Conservation (phyloP, 176 grass and related monocot species). For the Avena sativa region DNA sequence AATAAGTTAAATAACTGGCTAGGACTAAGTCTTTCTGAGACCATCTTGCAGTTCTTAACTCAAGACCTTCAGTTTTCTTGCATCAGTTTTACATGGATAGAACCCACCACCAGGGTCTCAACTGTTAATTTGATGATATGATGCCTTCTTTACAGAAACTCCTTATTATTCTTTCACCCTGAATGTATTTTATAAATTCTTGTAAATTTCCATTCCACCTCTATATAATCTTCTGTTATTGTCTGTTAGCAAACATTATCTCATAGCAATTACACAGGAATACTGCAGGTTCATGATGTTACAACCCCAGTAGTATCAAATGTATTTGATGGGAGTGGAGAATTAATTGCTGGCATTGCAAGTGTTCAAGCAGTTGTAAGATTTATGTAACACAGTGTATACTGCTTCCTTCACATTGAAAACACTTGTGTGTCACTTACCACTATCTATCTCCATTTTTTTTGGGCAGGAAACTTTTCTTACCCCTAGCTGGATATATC, state of each 20-base stretch:
- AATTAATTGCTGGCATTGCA: conserved; percentile 73
- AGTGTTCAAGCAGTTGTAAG: conserved; percentile 95
- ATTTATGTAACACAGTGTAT: conserved; percentile 34
- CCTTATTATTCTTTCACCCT: conserved; percentile 5
- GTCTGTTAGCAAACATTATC: conserved; percentile 23
- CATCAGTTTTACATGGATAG: conserved; percentile 8
- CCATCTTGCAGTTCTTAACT: neutral
- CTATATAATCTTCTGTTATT: neutral
- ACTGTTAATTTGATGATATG: neutral
- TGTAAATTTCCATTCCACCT: neutral
- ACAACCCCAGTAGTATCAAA: conserved; percentile 84
- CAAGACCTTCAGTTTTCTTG: conserved; percentile 1
- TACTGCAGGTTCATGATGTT: conserved; percentile 61
- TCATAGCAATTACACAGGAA: conserved; percentile 63
- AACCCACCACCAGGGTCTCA: neutral
- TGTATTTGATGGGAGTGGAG: conserved; percentile 78
- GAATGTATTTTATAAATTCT: neutral
- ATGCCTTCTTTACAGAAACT: conserved; percentile 10
- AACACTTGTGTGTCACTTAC: conserved; percentile 16
- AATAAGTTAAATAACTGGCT: neutral
- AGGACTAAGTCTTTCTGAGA: neutral
- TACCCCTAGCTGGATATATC: conserved; percentile 73
- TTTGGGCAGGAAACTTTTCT: conserved; percentile 75
- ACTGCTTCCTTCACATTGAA: neutral
- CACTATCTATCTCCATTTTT: conserved; percentile 31